Conservation (phyloP, 2,329 filamentous ascomycete species). For the Aspergillus hiratsukae region DNA sequence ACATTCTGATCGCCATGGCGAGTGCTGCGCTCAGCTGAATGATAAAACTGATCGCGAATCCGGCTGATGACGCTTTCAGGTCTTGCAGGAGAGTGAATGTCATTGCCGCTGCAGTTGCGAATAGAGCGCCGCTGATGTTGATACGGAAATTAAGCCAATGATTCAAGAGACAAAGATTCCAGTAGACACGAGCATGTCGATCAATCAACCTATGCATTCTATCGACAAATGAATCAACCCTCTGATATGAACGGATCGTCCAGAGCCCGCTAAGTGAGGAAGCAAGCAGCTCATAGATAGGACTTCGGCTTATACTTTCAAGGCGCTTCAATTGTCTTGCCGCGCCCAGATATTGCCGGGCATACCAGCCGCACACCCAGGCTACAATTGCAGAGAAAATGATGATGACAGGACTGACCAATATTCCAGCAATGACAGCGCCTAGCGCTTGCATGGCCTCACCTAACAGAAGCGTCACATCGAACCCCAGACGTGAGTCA, state of each 20-base stretch:
- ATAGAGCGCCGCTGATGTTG: slow-evolving; percentile 62
- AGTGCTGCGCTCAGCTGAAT: background rate
- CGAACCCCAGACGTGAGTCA: slow-evolving; percentile 62
- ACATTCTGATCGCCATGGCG: background rate
- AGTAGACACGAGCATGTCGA: slow-evolving; percentile 8
- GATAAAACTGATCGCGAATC: slow-evolving; percentile 67
- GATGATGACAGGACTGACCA: slow-evolving; percentile 56
- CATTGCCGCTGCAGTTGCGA: slow-evolving; percentile 61
- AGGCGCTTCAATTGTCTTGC: slow-evolving; percentile 70
- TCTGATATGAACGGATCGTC: slow-evolving; percentile 70
- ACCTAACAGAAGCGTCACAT: slow-evolving; percentile 57
- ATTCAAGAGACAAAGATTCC: slow-evolving; percentile 67
- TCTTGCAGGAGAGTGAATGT: slow-evolving; percentile 58
- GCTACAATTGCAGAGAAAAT: slow-evolving; percentile 58
- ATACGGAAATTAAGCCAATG: slow-evolving; percentile 72
- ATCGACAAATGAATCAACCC: slow-evolving; percentile 60
- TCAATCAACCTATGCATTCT: slow-evolving; percentile 52
- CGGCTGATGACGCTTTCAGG: slow-evolving; percentile 67
- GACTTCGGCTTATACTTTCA: slow-evolving; percentile 69
- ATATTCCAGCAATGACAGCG: slow-evolving; percentile 61
- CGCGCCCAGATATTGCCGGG: slow-evolving; percentile 61
- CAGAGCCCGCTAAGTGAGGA: slow-evolving; percentile 65
- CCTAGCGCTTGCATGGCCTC: slow-evolving; percentile 60
- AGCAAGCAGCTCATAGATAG: slow-evolving; percentile 73
- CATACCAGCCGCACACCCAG: slow-evolving; percentile 45